Percentiles rank a stretch among this genome's conserved stretches.
Evolutionary conservation across 129 eudicot genomes (phyloP).

Genomic region (Pittosporum tobira): DNA sequence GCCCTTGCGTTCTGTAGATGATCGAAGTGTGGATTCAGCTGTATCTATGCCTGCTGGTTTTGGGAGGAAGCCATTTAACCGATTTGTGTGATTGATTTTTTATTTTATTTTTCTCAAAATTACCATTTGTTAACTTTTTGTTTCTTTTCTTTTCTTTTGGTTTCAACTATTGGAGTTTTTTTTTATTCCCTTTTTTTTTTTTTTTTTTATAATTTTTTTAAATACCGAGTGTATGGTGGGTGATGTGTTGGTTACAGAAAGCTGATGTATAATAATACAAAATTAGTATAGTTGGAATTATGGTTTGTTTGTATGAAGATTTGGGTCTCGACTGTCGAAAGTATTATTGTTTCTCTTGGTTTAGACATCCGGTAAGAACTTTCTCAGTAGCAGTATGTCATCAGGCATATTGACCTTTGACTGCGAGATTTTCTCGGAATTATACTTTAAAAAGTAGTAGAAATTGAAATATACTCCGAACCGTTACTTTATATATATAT

Average conservation of each 20-base stretch:
- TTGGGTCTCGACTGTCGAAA: neutral
- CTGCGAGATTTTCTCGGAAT: no score
- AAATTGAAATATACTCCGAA: no score
- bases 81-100: constrained; percentile 48
- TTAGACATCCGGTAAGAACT: no score
- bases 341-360: no score
- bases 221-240: neutral
- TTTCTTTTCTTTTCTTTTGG: neutral
- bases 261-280: neutral
- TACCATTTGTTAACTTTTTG: neutral
- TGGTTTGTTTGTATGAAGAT: neutral
- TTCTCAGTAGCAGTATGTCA: no score
- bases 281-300: neutral
- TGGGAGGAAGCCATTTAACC: constrained; percentile 88
- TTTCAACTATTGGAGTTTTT: neutral
- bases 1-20: constrained; percentile 52
- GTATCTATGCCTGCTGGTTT: constrained; percentile 77
- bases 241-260: neutral
- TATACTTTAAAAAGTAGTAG: no score
- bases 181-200: neutral
- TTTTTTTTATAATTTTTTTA: neutral
- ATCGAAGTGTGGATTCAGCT: constrained; percentile 65
- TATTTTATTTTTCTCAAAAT: neutral
- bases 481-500: no score
- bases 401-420: no score